These are phyloP conservation scores for Acidomyces sp. DNA, from an alignment of 495 filamentous ascomycete species.

Conservation along the genomic window DNA sequence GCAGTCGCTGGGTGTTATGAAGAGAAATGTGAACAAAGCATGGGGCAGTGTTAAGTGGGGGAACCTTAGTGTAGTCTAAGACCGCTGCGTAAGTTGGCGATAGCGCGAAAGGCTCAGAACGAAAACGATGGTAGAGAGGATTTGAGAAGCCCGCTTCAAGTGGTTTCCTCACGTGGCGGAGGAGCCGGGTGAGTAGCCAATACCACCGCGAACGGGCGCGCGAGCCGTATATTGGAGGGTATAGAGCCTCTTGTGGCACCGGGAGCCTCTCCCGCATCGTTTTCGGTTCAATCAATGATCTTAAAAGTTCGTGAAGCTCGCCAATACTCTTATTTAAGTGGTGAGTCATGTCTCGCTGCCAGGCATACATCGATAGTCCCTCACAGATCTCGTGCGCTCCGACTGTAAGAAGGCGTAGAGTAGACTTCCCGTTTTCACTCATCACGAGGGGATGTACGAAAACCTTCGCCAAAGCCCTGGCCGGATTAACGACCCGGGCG, in stretches of 20 bases:
- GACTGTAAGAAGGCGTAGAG: conserved; percentile 21
- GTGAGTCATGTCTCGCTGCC: conserved; percentile 24
- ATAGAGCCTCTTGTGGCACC: conserved; percentile 29
- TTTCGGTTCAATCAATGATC: not conserved
- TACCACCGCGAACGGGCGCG: conserved; percentile 27
- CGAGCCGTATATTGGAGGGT: conserved; percentile 24
- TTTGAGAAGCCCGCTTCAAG: conserved; percentile 27
- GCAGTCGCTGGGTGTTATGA: conserved; percentile 18
- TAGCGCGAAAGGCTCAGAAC: conserved; percentile 11
- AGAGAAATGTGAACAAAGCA: conserved; percentile 10
- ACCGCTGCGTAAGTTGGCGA: conserved; percentile 21
- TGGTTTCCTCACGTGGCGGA: conserved; percentile 25
- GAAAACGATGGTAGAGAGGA: conserved; percentile 19
- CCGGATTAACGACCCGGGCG: conserved; percentile 23
- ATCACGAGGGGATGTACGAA: conserved; percentile 23
- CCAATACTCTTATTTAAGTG: conserved; percentile 23
- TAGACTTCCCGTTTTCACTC: conserved; percentile 13
- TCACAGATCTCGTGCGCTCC: conserved; percentile 26
- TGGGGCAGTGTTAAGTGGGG: conserved; percentile 23
- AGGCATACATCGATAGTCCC: conserved; percentile 25
- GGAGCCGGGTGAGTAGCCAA: conserved; percentile 28
- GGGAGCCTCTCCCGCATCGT: conserved; percentile 19
- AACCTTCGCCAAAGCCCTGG: conserved; percentile 21
- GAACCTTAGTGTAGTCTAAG: conserved; percentile 25
- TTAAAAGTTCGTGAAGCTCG: conserved; percentile 4